Conservation (phyloP, 495 filamentous ascomycete genomes). For the Neurospora sp. region DNA sequence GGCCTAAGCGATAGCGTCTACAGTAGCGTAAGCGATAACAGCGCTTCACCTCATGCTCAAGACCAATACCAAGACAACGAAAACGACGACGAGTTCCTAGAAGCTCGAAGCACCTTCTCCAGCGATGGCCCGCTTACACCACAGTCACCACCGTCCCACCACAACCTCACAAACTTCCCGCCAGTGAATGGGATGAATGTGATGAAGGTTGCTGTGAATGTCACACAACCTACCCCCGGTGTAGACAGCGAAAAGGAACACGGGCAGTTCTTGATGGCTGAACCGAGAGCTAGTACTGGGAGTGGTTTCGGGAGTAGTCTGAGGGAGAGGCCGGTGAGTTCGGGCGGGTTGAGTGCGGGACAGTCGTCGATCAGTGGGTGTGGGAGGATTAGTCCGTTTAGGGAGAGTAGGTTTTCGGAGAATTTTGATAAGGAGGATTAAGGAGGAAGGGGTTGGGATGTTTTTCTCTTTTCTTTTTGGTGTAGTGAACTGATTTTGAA, state of each 20-base stretch:
- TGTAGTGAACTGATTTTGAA: background rate
- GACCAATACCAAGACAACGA: background rate
- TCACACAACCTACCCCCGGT: background rate
- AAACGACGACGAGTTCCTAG: background rate
- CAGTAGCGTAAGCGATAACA: constrained; percentile 11
- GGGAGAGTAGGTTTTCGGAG: constrained; percentile 33
- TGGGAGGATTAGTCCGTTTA: constrained; percentile 30
- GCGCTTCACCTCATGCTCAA: background rate
- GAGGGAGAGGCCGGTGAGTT: constrained; percentile 1
- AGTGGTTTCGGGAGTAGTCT: background rate
- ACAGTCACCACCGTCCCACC: too few species aligned
- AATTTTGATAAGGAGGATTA: constrained; percentile 11
- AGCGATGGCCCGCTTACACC: background rate
- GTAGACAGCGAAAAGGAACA: constrained; percentile 3
- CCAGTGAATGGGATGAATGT: too few species aligned
- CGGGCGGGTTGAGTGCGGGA: constrained; percentile 1
- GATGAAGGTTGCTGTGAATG: background rate
- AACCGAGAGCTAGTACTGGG: background rate
- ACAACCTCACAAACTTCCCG: too few species aligned
- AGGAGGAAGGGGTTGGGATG: too few species aligned
- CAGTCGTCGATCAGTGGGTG: background rate
- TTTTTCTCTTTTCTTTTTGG: too few species aligned
- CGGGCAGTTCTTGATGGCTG: background rate
- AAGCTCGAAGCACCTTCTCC: background rate
- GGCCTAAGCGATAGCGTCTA: background rate